Evolutionary conservation across 2,329 filamentous ascomycete genomes (phyloP).

Genomic region (Pezicula radicicola): DNA sequence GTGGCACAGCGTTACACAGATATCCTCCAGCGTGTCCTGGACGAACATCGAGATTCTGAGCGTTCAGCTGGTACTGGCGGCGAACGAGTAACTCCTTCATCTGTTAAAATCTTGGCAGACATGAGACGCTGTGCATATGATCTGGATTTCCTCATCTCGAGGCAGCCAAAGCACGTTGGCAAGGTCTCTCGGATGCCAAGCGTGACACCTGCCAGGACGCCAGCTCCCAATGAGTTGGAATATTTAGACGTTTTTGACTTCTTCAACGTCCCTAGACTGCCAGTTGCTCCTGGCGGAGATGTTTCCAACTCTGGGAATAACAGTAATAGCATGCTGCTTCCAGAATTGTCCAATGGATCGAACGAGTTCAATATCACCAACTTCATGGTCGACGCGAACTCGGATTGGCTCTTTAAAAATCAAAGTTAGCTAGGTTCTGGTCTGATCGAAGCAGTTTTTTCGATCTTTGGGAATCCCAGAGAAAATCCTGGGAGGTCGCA

Average conservation of each 20-base stretch:
- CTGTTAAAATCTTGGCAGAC: constrained; percentile 82
- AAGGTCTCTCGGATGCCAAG: constrained; percentile 44
- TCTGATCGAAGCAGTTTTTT: not conserved
- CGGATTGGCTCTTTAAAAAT: constrained; percentile 71
- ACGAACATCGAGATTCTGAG: constrained; percentile 80
- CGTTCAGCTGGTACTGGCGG: constrained; percentile 55
- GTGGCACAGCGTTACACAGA: constrained; percentile 80
- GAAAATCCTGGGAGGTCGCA: not conserved
- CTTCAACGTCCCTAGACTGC: constrained; percentile 83
- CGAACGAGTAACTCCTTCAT: constrained; percentile 74
- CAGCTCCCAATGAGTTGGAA: constrained; percentile 79
- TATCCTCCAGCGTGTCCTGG: constrained; percentile 77
- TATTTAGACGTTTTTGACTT: constrained; percentile 93
- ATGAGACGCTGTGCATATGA: constrained; percentile 92
- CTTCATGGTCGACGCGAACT: constrained; percentile 71
- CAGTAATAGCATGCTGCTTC: constrained; percentile 25
- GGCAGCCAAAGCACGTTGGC: constrained; percentile 47
- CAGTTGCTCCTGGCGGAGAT: constrained; percentile 35
- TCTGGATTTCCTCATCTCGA: constrained; percentile 82
- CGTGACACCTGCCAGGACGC: constrained; percentile 61
- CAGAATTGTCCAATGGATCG: constrained; percentile 24
- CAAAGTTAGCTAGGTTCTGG: constrained; percentile 3
- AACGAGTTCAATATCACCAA: constrained; percentile 76
- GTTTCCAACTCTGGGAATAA: constrained; percentile 8
- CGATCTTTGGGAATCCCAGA: too few relatives aligned